Percentiles rank a stretch among this genome's conserved stretches.
phyloP scores from a whole-genome alignment of 306 rosid genomes.

The Cucumis cinereus region DNA sequence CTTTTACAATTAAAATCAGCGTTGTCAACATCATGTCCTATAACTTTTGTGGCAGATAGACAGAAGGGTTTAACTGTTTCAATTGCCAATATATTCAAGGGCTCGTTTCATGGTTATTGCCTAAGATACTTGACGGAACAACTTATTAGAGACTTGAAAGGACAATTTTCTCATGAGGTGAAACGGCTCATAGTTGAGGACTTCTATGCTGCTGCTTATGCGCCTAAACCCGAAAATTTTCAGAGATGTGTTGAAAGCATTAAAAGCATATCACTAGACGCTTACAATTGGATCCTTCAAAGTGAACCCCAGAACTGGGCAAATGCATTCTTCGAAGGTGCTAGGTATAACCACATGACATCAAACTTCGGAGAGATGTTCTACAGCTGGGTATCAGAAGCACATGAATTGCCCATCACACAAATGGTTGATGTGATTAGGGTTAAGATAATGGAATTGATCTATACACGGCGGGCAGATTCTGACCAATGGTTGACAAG shows the following conservation, averaged over 20 bases:
- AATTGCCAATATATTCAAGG: conserved; percentile 52
- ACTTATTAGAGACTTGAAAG: conserved; percentile 79
- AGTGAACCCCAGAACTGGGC: conserved; percentile 88
- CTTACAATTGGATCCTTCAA: conserved; percentile 71
- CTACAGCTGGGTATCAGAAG: conserved; percentile 83
- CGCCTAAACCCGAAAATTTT: conserved; percentile 53
- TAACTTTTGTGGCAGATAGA: conserved; percentile 87
- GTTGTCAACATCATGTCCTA: conserved; percentile 49
- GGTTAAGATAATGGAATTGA: conserved; percentile 72
- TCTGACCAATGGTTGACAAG: conserved; percentile 66
- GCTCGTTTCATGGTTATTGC: conserved; percentile 79
- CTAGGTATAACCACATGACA: conserved; percentile 79
- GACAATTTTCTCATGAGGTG: conserved; percentile 90
- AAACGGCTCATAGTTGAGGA: conserved; percentile 85
- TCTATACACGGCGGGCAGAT: conserved; percentile 41
- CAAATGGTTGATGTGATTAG: conserved; percentile 88
- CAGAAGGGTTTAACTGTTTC: conserved; percentile 71
- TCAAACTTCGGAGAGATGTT: conserved; percentile 90
- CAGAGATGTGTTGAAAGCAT: conserved; percentile 61
- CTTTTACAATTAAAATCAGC: conserved; percentile 71
- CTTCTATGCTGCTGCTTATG: conserved; percentile 74
- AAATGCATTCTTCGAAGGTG: conserved; percentile 73
- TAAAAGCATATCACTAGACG: conserved; percentile 63
- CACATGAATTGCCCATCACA: conserved; percentile 82
- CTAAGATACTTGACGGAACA: conserved; percentile 73